phyloP scores from a whole-genome alignment of 1,139 yeast species.

The Kluyveromyces marxianus region DNA sequence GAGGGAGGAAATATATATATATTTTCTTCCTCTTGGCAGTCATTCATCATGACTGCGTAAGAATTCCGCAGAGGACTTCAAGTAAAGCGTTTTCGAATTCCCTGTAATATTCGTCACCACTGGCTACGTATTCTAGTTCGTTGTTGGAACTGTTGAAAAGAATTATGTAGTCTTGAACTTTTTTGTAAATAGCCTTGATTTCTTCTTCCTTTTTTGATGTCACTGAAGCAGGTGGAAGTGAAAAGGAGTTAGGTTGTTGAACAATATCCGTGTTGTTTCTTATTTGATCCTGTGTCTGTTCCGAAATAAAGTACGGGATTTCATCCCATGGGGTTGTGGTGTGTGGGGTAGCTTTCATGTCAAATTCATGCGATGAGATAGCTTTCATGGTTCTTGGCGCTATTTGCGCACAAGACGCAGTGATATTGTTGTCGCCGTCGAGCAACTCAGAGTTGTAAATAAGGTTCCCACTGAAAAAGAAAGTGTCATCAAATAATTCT shows the following conservation, averaged over 20 bases:
- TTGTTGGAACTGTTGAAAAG: slow-evolving; percentile 7
- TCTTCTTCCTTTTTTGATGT: slow-evolving; percentile 4
- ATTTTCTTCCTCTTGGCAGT: no score
- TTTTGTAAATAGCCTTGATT: slow-evolving; percentile 8
- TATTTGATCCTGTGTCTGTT: background rate
- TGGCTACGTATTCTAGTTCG: slow-evolving; percentile 8
- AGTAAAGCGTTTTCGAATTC: slow-evolving; percentile 13
- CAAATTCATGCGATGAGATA: slow-evolving; percentile 15
- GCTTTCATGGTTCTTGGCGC: slow-evolving; percentile 34
- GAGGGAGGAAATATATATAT: no score
- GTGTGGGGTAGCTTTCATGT: background rate
- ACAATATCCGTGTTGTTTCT: background rate
- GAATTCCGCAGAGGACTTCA: slow-evolving; percentile 7
- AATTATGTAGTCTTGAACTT: slow-evolving; percentile 11
- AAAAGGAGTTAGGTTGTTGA: background rate
- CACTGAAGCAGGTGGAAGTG: background rate
- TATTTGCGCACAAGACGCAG: slow-evolving; percentile 32
- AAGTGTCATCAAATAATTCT: slow-evolving; percentile 8
- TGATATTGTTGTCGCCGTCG: slow-evolving; percentile 2
- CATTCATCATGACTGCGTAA: background rate
- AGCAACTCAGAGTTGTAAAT: slow-evolving; percentile 6
- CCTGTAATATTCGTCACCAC: slow-evolving; percentile 12
- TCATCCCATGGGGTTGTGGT: slow-evolving; percentile 5
- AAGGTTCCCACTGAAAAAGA: slow-evolving; percentile 9
- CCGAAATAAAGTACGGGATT: background rate